phyloP scores from a whole-genome alignment of 1,284 basidiomycete species.

The Coniferiporia sulphurascens region DNA sequence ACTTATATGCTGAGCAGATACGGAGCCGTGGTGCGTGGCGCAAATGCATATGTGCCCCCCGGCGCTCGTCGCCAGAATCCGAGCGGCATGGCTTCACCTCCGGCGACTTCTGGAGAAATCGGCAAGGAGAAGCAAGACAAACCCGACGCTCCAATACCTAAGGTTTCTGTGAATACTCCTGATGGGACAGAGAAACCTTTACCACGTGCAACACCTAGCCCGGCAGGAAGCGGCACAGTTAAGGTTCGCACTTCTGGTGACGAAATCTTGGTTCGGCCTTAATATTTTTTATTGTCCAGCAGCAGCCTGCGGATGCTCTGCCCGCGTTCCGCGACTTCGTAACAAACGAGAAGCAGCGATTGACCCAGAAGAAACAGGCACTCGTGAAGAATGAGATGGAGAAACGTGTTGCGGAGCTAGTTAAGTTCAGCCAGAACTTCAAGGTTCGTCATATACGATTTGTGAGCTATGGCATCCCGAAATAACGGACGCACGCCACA shows the following conservation, averaged over 20 bases:
- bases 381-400: constrained; percentile 92
- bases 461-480: no score
- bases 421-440: constrained; percentile 91
- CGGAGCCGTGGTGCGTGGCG: constrained; percentile 84
- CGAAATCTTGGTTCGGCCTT: no score
- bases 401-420: constrained; percentile 84
- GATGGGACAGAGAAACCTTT: constrained; percentile 46
- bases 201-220: constrained; percentile 35
- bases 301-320: constrained; percentile 64
- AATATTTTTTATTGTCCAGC: constrained; percentile 12
- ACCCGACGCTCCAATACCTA: constrained; percentile 47
- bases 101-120: constrained; percentile 22
- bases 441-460: constrained; percentile 53
- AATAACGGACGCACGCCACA: neutral
- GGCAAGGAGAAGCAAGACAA: constrained; percentile 25
- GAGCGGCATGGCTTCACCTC: constrained; percentile 29
- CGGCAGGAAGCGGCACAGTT: constrained; percentile 52
- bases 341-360: constrained; percentile 79
- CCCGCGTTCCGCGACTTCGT: constrained; percentile 89
- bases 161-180: constrained; percentile 66
- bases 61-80: constrained; percentile 54
- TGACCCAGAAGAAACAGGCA: constrained; percentile 87
- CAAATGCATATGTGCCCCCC: constrained; percentile 91
- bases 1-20: constrained; percentile 51
- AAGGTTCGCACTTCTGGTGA: constrained; percentile 31